Base-by-base conservation (phyloP, 257 asterid species). In the Ilex asprella region DNA sequence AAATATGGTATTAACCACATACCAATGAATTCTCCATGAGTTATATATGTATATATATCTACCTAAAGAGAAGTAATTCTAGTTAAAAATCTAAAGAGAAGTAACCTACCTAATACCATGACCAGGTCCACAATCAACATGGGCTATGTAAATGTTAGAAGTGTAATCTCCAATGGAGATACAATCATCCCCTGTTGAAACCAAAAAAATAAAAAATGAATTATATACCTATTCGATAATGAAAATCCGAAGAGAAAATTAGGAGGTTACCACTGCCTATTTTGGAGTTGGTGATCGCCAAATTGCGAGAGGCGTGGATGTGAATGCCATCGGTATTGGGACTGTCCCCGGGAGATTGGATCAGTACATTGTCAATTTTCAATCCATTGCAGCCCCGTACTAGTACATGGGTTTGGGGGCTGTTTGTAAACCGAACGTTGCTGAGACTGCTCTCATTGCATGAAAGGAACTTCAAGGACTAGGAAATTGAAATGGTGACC, bases 281-380 rank as follows among this genome's bases (percentile, higher is more conserved):
- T 30, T 55, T 67, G 21, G 84, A 64, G 66, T 89, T 75, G 67
- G 67, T 65, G 73, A 89, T 73, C 39, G 61, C 7, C 41, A 86
- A 59, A 62, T 75, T 27, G 9, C 30, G 72, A 15, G 91, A 81
- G 0, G 91, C 39, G 5, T 84, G 94, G 41, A 89, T 81, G 65
- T 89, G 97, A 63, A 89, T 81, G 43, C 97, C 97, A 54, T 89
- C 97, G 0, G 95, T 89, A 62, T 89, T 89, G 31, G 97, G 95
- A 62, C 81, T 81, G 56, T 69, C 43, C 64, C 66, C 83, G 0
- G 97, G 97, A n/a, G 94, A 81, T 39, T 76, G 49, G 6, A 89
- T 76, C 5, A 9, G 29, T 12, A 89, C 67, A 47, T 76, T 79
- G 50, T 81, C 60, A 12, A 86, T 67, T 13, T 49, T 43, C 61